A percentile compares a stretch with the other conserved stretches of the same genome.
These are phyloP conservation scores for Coemansia sp. DNA, from an alignment of 192 early-diverging fungal genomes.

Conservation along the genomic window DNA sequence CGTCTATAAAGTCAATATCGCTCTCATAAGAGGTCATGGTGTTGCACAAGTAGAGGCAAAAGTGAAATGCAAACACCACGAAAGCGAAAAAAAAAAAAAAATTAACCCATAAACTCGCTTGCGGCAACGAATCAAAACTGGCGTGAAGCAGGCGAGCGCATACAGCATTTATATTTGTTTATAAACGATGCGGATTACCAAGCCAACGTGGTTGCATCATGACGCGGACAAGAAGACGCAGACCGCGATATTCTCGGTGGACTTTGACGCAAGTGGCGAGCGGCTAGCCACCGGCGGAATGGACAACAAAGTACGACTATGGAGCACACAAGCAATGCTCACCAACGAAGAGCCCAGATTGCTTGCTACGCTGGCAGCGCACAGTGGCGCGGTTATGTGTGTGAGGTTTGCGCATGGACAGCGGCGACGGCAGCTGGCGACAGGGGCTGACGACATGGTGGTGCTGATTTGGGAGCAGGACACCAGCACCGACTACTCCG, in stretches of 20 bases:
- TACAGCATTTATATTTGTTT: background rate
- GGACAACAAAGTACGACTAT: conserved; percentile 89
- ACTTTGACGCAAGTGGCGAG: conserved; percentile 79
- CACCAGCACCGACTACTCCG: conserved; percentile 27
- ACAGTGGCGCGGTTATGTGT: conserved; percentile 68
- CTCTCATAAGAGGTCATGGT: background rate
- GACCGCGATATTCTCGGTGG: conserved; percentile 78
- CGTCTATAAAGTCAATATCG: background rate
- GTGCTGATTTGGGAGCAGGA: conserved; percentile 89
- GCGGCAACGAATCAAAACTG: no score
- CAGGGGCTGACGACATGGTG: conserved; percentile 89
- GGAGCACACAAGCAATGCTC: conserved; percentile 70
- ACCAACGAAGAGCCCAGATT: conserved; percentile 61
- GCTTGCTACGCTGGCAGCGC: conserved; percentile 71
- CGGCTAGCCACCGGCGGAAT: conserved; percentile 83
- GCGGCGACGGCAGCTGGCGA: conserved; percentile 68
- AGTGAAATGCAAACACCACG: background rate
- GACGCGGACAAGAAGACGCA: conserved; percentile 61
- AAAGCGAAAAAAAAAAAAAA: background rate
- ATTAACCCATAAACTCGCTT: background rate
- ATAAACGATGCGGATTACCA: conserved; percentile 62
- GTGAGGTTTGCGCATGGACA: conserved; percentile 71
- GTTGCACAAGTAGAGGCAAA: background rate
- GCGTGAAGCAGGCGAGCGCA: no score
- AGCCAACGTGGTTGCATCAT: conserved; percentile 72